phyloP scores from a whole-genome alignment of 2,329 filamentous ascomycete genomes.

The Phialophora tarda region DNA sequence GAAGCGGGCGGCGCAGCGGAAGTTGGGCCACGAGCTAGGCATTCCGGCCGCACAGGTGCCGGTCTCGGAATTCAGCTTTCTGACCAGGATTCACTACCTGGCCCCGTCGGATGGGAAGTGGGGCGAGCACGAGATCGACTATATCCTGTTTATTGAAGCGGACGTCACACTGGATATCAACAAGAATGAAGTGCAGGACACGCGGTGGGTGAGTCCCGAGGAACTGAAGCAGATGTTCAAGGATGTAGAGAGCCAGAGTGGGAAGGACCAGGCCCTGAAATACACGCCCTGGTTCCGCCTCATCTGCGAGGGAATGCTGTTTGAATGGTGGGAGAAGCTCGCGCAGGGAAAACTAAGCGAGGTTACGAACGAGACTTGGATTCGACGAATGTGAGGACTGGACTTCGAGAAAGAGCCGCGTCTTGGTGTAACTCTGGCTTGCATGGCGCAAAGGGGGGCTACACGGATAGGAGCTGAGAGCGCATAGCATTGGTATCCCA shows the following conservation, averaged over 20 bases:
- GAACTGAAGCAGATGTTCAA: constrained; percentile 85
- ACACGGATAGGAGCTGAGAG: not conserved
- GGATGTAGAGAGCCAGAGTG: constrained; percentile 70
- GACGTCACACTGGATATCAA: constrained; percentile 85
- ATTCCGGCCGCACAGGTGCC: constrained; percentile 90
- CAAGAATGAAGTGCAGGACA: constrained; percentile 86
- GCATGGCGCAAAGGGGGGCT: not conserved
- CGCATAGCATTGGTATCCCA: not conserved
- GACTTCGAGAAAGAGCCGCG: not conserved
- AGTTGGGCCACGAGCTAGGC: constrained; percentile 92
- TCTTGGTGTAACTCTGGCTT: not conserved
- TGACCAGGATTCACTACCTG: constrained; percentile 98
- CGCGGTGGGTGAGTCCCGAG: constrained; percentile 80
- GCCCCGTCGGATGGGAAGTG: constrained; percentile 96
- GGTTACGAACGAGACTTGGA: constrained; percentile 83
- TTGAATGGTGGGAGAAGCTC: constrained; percentile 94
- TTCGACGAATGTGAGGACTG: constrained; percentile 75
- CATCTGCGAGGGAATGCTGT: constrained; percentile 96
- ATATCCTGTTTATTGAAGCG: constrained; percentile 97
- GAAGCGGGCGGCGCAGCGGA: constrained; percentile 89
- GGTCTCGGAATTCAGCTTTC: constrained; percentile 86
- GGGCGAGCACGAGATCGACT: constrained; percentile 99
- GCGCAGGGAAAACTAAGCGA: constrained; percentile 75
- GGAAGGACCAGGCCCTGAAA: constrained; percentile 77
- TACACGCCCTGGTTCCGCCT: constrained; percentile 99